Conservation (phyloP, 306 rosid genomes). For the Rosa chinensis region DNA sequence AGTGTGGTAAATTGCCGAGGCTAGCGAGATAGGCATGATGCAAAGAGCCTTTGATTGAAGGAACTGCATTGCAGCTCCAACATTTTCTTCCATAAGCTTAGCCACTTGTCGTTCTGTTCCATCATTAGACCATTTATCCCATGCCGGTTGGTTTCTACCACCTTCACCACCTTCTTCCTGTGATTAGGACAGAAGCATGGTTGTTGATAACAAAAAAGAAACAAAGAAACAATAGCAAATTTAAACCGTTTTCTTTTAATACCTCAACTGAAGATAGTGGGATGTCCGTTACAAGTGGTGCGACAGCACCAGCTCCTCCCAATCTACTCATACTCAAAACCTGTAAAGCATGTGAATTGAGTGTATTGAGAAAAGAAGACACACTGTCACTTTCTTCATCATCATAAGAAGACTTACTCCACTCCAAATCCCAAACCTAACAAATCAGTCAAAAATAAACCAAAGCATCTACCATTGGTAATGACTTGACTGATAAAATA, state of each 20-base stretch:
- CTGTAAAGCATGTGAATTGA: constrained; percentile 46
- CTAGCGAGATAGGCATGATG: constrained; percentile 91
- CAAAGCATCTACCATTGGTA: background rate
- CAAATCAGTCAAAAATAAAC: constrained; percentile 12
- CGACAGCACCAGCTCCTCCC: constrained; percentile 99
- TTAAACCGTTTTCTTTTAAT: constrained; percentile 16
- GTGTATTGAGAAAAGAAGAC: constrained; percentile 10
- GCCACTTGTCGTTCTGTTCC: constrained; percentile 90
- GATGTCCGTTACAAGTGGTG: constrained; percentile 88
- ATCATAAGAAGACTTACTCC: constrained; percentile 18
- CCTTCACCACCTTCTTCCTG: constrained; percentile 85
- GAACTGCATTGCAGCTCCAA: constrained; percentile 94
- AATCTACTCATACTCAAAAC: constrained; percentile 98
- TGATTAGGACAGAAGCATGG: constrained; percentile 9
- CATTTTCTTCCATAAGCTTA: constrained; percentile 94
- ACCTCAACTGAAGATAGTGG: constrained; percentile 95
- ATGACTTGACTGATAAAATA: background rate
- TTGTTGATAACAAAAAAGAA: constrained; percentile 1
- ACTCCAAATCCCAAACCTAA: constrained; percentile 6
- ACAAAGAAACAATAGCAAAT: constrained; percentile 1
- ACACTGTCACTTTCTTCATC: constrained; percentile 8
- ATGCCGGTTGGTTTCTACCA: constrained; percentile 84
- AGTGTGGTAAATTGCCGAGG: constrained; percentile 87
- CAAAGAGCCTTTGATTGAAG: constrained; percentile 95
- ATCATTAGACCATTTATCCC: constrained; percentile 96